These are phyloP conservation scores for Aureobasidium namibiae DNA, from an alignment of 2,329 filamentous ascomycete species.

Conservation along the genomic window DNA sequence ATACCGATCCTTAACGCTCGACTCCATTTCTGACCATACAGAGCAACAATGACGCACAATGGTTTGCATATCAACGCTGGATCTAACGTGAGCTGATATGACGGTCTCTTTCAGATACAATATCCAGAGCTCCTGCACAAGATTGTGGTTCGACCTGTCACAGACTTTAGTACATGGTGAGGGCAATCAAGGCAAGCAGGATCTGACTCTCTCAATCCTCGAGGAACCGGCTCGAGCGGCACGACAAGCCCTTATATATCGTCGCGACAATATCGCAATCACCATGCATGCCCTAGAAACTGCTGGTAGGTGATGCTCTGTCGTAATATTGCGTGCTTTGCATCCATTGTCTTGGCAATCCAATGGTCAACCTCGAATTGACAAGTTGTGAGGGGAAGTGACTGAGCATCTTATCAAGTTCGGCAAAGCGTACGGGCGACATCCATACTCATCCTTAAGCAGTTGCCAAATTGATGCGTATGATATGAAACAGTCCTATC, in stretches of 20 bases:
- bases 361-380: not conserved
- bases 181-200: too few relatives aligned
- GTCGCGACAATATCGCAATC: not conserved
- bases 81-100: too few relatives aligned
- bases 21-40: too few relatives aligned
- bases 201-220: not conserved
- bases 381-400: not conserved
- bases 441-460: not conserved
- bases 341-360: not conserved
- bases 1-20: too few relatives aligned
- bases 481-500: not conserved
- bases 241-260: too few relatives aligned
- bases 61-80: too few relatives aligned
- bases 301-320: not conserved
- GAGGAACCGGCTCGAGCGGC: not conserved
- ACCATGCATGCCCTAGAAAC: not conserved
- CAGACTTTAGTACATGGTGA: too few relatives aligned
- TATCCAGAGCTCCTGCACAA: too few relatives aligned
- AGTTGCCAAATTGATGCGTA: not conserved
- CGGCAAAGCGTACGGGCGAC: too few relatives aligned
- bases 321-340: constrained; percentile 1
- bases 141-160: too few relatives aligned
- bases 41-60: too few relatives aligned
- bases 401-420: not conserved
- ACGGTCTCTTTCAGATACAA: too few relatives aligned